Conservation (phyloP, 2,329 filamentous ascomycete genomes). For the Coniochaeta prunicola region DNA sequence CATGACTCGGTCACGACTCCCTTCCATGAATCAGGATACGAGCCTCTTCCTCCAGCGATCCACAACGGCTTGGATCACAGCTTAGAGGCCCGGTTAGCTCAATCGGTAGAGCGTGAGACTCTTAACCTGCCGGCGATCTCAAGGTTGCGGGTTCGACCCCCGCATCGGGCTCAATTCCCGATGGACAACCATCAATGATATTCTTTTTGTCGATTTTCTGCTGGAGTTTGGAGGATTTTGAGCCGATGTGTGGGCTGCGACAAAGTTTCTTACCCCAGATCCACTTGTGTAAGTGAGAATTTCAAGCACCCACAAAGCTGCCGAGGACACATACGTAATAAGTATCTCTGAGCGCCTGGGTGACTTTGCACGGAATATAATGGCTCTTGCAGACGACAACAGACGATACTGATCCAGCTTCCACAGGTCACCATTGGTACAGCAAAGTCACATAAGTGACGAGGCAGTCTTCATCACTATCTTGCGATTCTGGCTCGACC, state of each 20-base stretch:
- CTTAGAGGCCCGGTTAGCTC: conserved; percentile 49
- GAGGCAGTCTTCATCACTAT: conserved; percentile 79
- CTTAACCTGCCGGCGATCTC: too few relatives aligned
- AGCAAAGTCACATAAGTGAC: conserved; percentile 61
- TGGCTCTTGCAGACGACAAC: conserved; percentile 86
- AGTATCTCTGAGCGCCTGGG: conserved; percentile 93
- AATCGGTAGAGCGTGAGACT: conserved; percentile 70
- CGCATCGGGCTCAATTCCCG: conserved; percentile 32
- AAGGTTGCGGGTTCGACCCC: conserved; percentile 24
- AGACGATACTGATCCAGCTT: conserved; percentile 67
- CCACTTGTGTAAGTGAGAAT: too few relatives aligned
- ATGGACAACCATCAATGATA: conserved; percentile 10
- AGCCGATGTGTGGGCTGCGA: not conserved
- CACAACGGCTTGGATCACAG: not conserved
- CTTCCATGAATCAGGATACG: conserved; percentile 55
- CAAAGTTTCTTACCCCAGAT: not conserved
- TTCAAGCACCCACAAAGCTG: conserved; percentile 59
- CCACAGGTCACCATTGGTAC: conserved; percentile 78
- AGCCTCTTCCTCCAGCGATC: not conserved
- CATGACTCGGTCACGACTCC: conserved; percentile 85
- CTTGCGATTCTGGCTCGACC: conserved; percentile 71
- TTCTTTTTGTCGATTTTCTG: not conserved
- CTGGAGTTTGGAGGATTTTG: not conserved
- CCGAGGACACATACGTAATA: conserved; percentile 82
- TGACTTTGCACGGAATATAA: conserved; percentile 71